phyloP scores from a whole-genome alignment of 2,329 filamentous ascomycete species.

The Xylaria arbuscula region DNA sequence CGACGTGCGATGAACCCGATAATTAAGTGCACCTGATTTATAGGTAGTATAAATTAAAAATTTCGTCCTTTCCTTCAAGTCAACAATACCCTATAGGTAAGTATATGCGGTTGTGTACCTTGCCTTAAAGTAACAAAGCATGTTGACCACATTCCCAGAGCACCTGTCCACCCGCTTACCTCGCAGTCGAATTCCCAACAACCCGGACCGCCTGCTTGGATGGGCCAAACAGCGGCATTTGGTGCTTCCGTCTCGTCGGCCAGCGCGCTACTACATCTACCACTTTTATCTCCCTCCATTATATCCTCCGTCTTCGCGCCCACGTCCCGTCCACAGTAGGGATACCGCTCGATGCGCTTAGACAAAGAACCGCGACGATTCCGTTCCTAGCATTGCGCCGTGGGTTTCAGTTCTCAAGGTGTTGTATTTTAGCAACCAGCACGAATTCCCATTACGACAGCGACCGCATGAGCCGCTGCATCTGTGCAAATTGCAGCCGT shows the following conservation, averaged over 20 bases:
- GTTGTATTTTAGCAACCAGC: neutral
- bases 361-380: slow-evolving; percentile 25
- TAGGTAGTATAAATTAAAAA: neutral
- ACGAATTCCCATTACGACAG: neutral
- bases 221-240: neutral
- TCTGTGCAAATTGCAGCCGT: neutral
- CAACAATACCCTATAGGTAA: neutral
- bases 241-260: neutral
- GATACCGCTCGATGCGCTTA: slow-evolving; percentile 16
- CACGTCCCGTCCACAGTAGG: neutral
- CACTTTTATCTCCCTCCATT: no score
- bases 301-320: neutral
- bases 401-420: neutral
- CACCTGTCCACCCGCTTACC: neutral
- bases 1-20: no score
- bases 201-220: neutral
- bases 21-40: no score
- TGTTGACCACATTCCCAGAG: neutral
- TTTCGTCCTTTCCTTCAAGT: neutral
- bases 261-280: no score
- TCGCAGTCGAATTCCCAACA: slow-evolving; percentile 1
- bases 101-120: neutral
- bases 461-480: neutral
- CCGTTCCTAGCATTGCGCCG: neutral
- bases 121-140: neutral